Evolutionary conservation across 441 rosid genomes (phyloP).

Genomic region (Monsonia emarginata): DNA sequence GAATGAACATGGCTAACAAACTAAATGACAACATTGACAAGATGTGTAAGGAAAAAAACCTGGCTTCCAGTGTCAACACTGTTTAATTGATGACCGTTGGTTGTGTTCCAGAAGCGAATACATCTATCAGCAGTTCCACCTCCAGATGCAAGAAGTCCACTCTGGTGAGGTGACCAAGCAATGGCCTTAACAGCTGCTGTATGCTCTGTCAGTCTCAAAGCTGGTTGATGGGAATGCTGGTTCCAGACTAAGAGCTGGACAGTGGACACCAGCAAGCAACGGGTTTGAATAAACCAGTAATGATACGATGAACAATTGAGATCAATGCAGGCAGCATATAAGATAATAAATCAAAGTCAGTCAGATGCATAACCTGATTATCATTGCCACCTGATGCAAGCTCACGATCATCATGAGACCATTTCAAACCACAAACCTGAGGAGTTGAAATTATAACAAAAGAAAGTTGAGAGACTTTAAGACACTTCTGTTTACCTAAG

Average conservation of each 20-base stretch:
- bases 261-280: constrained; percentile 10
- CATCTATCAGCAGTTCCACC: constrained; percentile 98
- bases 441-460: neutral
- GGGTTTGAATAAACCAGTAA: constrained; percentile 1
- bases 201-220: constrained; percentile 68
- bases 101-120: constrained; percentile 91
- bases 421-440: constrained; percentile 82
- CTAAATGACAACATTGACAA: neutral
- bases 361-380: constrained; percentile 95
- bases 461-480: neutral
- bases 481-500: too few species aligned
- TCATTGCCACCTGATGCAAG: constrained; percentile 99
- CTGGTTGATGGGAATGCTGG: constrained; percentile 82
- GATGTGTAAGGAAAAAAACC: constrained; percentile 23
- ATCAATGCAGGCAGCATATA: neutral
- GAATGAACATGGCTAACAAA: neutral
- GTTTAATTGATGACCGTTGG: constrained; percentile 77
- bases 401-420: constrained; percentile 95
- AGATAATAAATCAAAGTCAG: neutral
- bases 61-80: constrained; percentile 94
- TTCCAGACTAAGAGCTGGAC: constrained; percentile 84
- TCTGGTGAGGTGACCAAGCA: constrained; percentile 98
- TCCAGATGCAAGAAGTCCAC: constrained; percentile 81
- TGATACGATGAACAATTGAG: neutral
- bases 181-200: constrained; percentile 97